phyloP scores from a whole-genome alignment of 2,329 filamentous ascomycete species.

The Botrytis sinoallii region DNA sequence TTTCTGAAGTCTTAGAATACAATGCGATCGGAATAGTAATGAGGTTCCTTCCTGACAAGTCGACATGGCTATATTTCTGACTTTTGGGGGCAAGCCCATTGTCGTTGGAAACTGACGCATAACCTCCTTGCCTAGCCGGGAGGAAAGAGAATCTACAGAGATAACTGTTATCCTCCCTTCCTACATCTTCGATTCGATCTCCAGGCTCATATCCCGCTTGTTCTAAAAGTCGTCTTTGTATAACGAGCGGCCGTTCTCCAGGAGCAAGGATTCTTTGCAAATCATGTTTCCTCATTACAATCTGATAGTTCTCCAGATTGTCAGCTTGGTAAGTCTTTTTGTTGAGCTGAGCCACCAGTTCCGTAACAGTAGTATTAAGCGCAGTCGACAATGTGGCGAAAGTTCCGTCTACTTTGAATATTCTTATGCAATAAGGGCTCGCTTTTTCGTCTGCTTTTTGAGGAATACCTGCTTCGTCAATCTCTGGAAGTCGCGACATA shows the following conservation, averaged over 20 bases:
- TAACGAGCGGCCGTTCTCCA: conserved; percentile 77
- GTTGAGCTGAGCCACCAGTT: conserved; percentile 84
- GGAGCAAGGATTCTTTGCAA: conserved; percentile 76
- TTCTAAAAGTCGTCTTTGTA: conserved; percentile 87
- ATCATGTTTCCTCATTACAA: conserved; percentile 91
- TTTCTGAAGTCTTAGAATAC: conserved; percentile 87
- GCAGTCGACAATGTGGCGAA: conserved; percentile 88
- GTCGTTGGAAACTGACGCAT: conserved; percentile 69
- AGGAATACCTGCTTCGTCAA: conserved; percentile 66
- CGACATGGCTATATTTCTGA: conserved; percentile 93
- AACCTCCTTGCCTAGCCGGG: conserved; percentile 82
- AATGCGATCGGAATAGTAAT: conserved; percentile 93
- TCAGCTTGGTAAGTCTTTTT: conserved; percentile 94
- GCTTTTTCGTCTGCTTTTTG: conserved; percentile 70
- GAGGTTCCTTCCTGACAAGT: conserved; percentile 84
- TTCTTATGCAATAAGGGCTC: conserved; percentile 83
- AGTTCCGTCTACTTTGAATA: conserved; percentile 90
- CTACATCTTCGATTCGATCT: conserved; percentile 88
- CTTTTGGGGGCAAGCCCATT: conserved; percentile 71
- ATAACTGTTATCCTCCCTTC: conserved; percentile 95
- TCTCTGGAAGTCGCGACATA: conserved; percentile 53
- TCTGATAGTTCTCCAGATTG: conserved; percentile 89
- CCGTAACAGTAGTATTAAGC: conserved; percentile 78
- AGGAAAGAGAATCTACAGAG: conserved; percentile 94
- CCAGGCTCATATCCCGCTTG: conserved; percentile 86